These are phyloP conservation scores for Euryodendron excelsum DNA, from an alignment of 148 eudicot genomes.

Conservation along the genomic window DNA sequence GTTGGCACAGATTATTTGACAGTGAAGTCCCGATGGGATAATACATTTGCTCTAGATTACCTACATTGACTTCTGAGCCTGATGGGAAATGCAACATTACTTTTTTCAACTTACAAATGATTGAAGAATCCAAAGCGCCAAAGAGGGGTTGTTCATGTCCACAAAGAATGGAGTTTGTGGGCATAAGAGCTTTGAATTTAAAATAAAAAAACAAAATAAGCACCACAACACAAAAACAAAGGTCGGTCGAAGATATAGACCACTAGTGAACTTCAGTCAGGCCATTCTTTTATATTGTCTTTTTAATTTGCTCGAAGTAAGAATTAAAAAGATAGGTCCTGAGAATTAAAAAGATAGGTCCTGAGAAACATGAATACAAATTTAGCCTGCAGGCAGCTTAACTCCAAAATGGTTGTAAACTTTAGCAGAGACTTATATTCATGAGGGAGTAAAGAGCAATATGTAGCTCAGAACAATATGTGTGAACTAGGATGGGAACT, in stretches of 20 bases:
- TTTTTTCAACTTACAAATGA: background rate
- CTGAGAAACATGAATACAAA: background rate
- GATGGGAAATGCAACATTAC: background rate
- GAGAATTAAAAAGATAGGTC: background rate
- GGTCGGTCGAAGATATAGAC: background rate
- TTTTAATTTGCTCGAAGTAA: background rate
- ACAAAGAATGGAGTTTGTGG: background rate
- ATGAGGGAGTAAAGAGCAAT: background rate
- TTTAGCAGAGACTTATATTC: background rate
- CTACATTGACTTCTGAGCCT: background rate
- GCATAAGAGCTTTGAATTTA: background rate
- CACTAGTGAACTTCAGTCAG: background rate
- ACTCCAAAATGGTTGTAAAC: background rate
- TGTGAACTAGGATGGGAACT: background rate
- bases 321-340: too few species aligned
- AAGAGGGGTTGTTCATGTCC: background rate
- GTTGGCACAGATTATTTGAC: conserved; percentile 9
- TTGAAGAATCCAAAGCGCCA: background rate
- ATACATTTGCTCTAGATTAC: background rate
- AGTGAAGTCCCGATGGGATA: background rate
- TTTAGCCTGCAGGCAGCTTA: background rate
- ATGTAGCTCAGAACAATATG: background rate
- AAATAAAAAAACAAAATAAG: background rate
- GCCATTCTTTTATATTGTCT: background rate
- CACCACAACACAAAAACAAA: background rate